phyloP scores from a whole-genome alignment of 2,329 filamentous ascomycete genomes.

The Pseudovirgaria hyperparasitica region DNA sequence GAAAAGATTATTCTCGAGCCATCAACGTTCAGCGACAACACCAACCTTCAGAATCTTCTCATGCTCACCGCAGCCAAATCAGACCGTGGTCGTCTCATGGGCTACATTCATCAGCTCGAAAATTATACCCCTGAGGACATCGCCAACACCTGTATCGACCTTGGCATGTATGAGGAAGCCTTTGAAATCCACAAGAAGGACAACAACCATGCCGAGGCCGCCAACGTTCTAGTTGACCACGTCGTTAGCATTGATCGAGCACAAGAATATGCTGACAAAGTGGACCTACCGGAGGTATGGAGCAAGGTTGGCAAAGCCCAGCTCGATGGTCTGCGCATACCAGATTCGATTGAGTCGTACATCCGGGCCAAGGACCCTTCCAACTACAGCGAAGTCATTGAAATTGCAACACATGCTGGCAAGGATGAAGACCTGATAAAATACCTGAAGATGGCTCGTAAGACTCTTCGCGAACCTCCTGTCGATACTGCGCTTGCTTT shows the following conservation, averaged over 20 bases:
- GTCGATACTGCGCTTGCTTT: constrained; percentile 93
- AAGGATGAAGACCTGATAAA: constrained; percentile 98
- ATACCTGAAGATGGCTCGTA: constrained; percentile 91
- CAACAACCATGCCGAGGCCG: constrained; percentile 72
- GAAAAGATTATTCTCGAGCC: constrained; percentile 99
- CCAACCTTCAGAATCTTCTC: constrained; percentile 88
- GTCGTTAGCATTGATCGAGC: constrained; percentile 97
- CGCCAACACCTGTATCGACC: constrained; percentile 81
- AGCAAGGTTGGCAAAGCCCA: constrained; percentile 97
- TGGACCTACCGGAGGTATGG: constrained; percentile 92
- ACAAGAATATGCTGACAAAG: constrained; percentile 86
- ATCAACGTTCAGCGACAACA: constrained; percentile 96
- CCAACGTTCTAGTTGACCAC: constrained; percentile 87
- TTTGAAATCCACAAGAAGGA: constrained; percentile 99
- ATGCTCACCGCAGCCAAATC: constrained; percentile 95
- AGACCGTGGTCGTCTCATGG: constrained; percentile 87
- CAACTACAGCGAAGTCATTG: constrained; percentile 93
- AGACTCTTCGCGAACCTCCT: constrained; percentile 84
- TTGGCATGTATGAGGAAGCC: constrained; percentile 90
- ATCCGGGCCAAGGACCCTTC: constrained; percentile 87
- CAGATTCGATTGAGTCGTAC: constrained; percentile 91
- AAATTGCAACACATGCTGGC: constrained; percentile 85
- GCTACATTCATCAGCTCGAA: constrained; percentile 86
- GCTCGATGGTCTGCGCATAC: constrained; percentile 84
- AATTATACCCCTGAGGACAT: constrained; percentile 89